These are phyloP conservation scores for Eucalyptus cloeziana DNA, from an alignment of 345 rosid species.

Conservation along the genomic window DNA sequence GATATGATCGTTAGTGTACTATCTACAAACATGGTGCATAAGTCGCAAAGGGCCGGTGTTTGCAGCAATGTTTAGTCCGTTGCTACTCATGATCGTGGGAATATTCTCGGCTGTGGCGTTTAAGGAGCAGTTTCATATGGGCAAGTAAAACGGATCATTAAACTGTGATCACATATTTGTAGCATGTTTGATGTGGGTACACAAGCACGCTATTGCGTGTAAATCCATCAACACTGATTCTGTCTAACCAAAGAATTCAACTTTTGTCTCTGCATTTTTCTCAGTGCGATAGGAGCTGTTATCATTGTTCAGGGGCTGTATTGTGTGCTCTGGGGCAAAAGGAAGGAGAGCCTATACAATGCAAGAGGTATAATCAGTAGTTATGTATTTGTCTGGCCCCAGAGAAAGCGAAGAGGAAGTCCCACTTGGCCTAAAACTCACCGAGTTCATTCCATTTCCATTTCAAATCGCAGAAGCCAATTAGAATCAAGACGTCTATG, in stretches of 20 bases:
- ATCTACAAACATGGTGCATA: conserved; percentile 24
- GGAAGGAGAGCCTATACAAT: not conserved
- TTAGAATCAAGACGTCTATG: not conserved
- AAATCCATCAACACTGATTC: not conserved
- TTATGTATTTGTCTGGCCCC: not conserved
- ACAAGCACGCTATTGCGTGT: not conserved
- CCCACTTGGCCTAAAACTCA: not conserved
- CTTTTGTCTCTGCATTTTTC: not conserved
- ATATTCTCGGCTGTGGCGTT: conserved; percentile 28
- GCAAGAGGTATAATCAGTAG: not conserved
- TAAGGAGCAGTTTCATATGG: conserved; percentile 24
- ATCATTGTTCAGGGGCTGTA: conserved; percentile 20
- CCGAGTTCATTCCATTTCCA: not conserved
- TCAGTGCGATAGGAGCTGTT: conserved; percentile 17
- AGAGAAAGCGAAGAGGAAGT: not conserved
- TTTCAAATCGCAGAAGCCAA: not conserved
- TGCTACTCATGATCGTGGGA: conserved; percentile 14
- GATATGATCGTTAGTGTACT: conserved; percentile 12
- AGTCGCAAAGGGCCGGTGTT: conserved; percentile 31
- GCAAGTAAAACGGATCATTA: conserved; percentile 5
- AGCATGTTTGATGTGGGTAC: not conserved
- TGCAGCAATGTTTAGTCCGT: conserved; percentile 23
- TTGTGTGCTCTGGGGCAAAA: conserved; percentile 25
- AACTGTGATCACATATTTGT: not conserved
- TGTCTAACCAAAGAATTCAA: not conserved